These are phyloP conservation scores for Gnomoniopsis sp. DNA, from an alignment of 2,329 filamentous ascomycete genomes.

Conservation along the genomic window DNA sequence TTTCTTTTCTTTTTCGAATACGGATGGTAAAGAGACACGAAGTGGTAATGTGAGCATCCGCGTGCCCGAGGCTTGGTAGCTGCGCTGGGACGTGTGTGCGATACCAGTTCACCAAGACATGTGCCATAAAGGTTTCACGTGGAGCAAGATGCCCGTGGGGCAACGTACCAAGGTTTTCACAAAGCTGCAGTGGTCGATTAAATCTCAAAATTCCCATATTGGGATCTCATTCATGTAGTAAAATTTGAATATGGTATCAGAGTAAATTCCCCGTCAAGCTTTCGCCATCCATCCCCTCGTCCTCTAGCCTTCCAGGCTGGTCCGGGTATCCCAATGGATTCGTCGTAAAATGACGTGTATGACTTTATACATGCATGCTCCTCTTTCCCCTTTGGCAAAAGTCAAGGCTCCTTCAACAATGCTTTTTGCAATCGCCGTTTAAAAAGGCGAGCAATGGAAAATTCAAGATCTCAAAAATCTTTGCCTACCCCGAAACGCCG, in stretches of 20 bases:
- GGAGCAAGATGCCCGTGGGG: background rate
- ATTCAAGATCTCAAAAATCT: background rate
- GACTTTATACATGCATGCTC: background rate
- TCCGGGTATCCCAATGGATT: constrained; percentile 1
- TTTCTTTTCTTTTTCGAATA: too few relatives aligned
- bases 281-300: background rate
- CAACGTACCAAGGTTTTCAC: background rate
- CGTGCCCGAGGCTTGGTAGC: too few relatives aligned
- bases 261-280: background rate
- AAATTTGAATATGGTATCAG: constrained; percentile 3
- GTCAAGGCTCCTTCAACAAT: background rate
- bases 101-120: too few relatives aligned
- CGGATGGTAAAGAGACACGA: too few relatives aligned
- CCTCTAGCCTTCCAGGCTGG: background rate
- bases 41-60: too few relatives aligned
- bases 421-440: background rate
- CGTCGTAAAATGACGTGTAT: background rate
- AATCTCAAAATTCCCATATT: background rate
- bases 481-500: constrained; percentile 15
- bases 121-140: too few relatives aligned
- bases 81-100: too few relatives aligned
- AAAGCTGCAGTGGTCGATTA: background rate
- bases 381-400: background rate
- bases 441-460: background rate
- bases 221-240: background rate